Percentiles rank a stretch among this genome's conserved stretches.
Conservation (phyloP, 768 basidiomycete genomes). For the Coprinopsis sp. region DNA sequence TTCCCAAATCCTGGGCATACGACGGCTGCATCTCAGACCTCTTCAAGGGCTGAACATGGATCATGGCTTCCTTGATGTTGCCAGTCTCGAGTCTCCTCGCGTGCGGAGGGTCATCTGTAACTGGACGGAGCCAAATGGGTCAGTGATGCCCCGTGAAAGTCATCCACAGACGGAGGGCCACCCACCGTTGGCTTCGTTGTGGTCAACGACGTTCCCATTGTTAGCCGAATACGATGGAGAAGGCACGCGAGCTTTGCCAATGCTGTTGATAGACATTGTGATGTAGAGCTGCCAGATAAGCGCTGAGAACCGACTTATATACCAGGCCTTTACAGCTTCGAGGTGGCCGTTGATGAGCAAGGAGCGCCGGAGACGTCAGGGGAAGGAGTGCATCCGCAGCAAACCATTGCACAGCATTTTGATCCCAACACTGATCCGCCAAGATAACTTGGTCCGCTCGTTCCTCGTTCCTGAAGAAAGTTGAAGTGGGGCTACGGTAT, state of each 20-base stretch:
- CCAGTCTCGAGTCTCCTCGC: slow-evolving; percentile 25
- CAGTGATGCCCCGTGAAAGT: slow-evolving; percentile 6
- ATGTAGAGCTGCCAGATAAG: too few species aligned
- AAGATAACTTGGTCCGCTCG: too few species aligned
- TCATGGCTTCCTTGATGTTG: slow-evolving; percentile 40
- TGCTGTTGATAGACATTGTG: slow-evolving; percentile 19
- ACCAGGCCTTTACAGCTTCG: too few species aligned
- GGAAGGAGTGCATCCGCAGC: too few species aligned
- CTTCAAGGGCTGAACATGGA: slow-evolving; percentile 82
- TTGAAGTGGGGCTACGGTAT: too few species aligned
- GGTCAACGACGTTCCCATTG: slow-evolving; percentile 68
- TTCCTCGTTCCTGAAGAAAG: too few species aligned
- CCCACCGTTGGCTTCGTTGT: slow-evolving; percentile 61
- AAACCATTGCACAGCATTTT: too few species aligned
- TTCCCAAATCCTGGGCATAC: slow-evolving; percentile 87
- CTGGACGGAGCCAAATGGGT: slow-evolving; percentile 32
- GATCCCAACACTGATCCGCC: too few species aligned
- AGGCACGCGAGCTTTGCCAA: slow-evolving; percentile 51
- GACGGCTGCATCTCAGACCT: slow-evolving; percentile 90
- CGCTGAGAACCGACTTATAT: too few species aligned
- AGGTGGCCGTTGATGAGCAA: too few species aligned
- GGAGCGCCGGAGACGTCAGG: too few species aligned
- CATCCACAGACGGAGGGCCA: slow-evolving; percentile 5
- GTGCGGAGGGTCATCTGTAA: slow-evolving; percentile 55
- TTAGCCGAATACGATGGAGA: slow-evolving; percentile 35